Conservation (phyloP, 2,329 filamentous ascomycete species). For the Colletotrichum coccodes region DNA sequence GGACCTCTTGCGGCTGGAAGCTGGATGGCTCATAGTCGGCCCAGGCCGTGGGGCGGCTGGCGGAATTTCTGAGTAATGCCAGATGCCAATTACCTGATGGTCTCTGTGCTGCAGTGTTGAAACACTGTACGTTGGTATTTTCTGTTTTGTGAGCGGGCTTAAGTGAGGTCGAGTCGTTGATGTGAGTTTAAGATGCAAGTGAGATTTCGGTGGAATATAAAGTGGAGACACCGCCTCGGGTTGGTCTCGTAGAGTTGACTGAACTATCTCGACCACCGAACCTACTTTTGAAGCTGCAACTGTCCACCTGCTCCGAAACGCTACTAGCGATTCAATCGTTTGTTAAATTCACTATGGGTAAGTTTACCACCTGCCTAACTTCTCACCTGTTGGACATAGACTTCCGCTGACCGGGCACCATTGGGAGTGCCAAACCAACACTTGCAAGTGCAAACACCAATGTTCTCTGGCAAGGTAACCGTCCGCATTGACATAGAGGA, state of each 20-base stretch:
- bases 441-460: too few relatives aligned
- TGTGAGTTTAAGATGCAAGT: background rate
- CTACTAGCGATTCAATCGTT: too few relatives aligned
- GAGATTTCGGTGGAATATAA: background rate
- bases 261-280: background rate
- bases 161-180: background rate
- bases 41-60: background rate
- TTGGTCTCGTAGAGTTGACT: background rate
- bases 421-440: too few relatives aligned
- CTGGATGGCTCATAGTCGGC: constrained; percentile 9
- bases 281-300: background rate
- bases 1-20: constrained; percentile 44
- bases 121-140: background rate
- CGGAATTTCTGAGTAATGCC: too few relatives aligned
- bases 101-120: background rate
- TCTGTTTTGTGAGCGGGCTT: background rate
- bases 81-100: too few relatives aligned
- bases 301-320: too few relatives aligned
- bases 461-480: too few relatives aligned
- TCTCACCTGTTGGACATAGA: too few relatives aligned
- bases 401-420: too few relatives aligned
- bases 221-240: background rate
- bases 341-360: too few relatives aligned
- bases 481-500: too few relatives aligned
- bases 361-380: too few relatives aligned